phyloP scores from a whole-genome alignment of 495 filamentous ascomycete species.

The Cercophora samala region DNA sequence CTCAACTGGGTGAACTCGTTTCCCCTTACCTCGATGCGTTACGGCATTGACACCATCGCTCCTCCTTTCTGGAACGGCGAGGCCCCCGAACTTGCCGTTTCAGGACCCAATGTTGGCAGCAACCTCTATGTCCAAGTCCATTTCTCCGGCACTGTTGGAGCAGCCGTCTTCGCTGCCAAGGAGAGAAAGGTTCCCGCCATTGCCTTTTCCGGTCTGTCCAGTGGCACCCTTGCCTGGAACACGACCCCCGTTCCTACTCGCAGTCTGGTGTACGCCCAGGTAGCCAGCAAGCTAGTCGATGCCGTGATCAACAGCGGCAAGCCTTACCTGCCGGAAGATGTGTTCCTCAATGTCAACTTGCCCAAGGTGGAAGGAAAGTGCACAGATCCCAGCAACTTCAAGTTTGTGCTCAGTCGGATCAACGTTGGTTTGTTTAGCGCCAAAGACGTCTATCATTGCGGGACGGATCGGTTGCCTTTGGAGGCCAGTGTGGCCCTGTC shows the following conservation, averaged over 20 bases:
- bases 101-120: slow-evolving; percentile 62
- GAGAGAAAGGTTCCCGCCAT: slow-evolving; percentile 56
- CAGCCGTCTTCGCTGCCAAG: slow-evolving; percentile 55
- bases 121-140: slow-evolving; percentile 53
- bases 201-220: slow-evolving; percentile 58
- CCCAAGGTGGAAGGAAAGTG: slow-evolving; percentile 50
- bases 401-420: slow-evolving; percentile 60
- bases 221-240: slow-evolving; percentile 52
- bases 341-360: slow-evolving; percentile 69
- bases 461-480: slow-evolving; percentile 52
- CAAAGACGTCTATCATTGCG: slow-evolving; percentile 56
- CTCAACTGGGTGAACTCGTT: slow-evolving; percentile 70
- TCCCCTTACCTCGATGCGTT: slow-evolving; percentile 61
- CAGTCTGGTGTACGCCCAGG: slow-evolving; percentile 57
- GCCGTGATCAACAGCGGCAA: slow-evolving; percentile 50
- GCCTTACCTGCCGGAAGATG: slow-evolving; percentile 56
- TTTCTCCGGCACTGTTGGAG: slow-evolving; percentile 63
- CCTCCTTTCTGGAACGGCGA: slow-evolving; percentile 50
- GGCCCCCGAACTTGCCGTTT: slow-evolving; percentile 56
- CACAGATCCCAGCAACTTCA: slow-evolving; percentile 47
- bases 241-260: slow-evolving; percentile 44
- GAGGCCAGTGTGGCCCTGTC: slow-evolving; percentile 48
- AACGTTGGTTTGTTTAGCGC: slow-evolving; percentile 49
- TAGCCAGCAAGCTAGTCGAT: slow-evolving; percentile 56
- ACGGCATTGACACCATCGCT: slow-evolving; percentile 56